Conservation (phyloP, 371 early-diverging fungal genomes). For the Zychaea mexicana region DNA sequence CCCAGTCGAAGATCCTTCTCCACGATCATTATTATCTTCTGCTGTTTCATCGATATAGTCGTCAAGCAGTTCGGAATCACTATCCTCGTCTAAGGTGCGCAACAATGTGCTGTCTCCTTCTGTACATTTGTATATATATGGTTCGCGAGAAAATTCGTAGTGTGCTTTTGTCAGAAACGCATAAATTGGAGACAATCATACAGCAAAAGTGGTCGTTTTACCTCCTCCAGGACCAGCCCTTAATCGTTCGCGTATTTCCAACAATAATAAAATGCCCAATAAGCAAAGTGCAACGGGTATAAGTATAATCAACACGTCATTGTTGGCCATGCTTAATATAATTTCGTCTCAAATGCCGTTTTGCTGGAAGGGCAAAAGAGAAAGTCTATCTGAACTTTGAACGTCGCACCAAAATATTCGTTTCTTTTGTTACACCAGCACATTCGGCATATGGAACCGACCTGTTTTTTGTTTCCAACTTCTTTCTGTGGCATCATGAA, state of each 20-base stretch:
- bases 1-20: slow-evolving; percentile 42
- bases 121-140: neutral
- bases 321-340: neutral
- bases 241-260: neutral
- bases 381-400: too few species aligned
- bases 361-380: neutral
- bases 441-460: neutral
- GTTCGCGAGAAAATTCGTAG: too few species aligned
- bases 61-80: neutral
- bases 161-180: neutral
- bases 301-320: slow-evolving; percentile 5
- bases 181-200: neutral
- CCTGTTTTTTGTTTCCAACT: slow-evolving; percentile 1
- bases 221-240: neutral
- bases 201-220: neutral
- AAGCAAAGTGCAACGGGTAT: slow-evolving; percentile 13
- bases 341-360: too few species aligned
- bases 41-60: neutral
- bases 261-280: slow-evolving; percentile 3
- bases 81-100: neutral
- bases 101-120: neutral
- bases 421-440: neutral
- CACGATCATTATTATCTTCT: neutral
- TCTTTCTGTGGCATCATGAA: slow-evolving; percentile 25
- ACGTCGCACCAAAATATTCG: too few species aligned